Base-by-base conservation (phyloP, 1,284 basidiomycete species). In the Moesziomyces sp. region DNA sequence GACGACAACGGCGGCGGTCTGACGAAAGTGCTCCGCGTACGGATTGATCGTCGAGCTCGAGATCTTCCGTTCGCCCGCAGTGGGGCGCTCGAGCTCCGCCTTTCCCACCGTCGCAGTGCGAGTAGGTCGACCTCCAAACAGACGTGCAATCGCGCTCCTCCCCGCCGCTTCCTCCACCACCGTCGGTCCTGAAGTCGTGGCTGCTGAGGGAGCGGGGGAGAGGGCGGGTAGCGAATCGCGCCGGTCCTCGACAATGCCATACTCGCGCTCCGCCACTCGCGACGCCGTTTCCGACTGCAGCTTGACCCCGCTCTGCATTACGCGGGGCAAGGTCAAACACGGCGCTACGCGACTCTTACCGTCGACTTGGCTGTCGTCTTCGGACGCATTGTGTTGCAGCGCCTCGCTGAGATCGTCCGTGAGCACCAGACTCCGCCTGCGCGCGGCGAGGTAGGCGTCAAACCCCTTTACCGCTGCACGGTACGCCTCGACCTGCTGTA, bases 371-470 rank as follows among this genome's bases (percentile, higher is more conserved):
- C 46, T 55, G 9, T 47, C 53, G 16, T 52, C 57, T 1, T 23
- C 44, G 18, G 33, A 30, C 3, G 49, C n/a, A 7, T 62, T 66
- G 26, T 38, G 46, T 7, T 74, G 71, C n/a, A 98, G 87, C 2
- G 94, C 95, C 79, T 97, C 96, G 19, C 91, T 92, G 33, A 97
- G 86, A 81, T 96, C 95, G 85, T 97, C 95, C 1, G 92, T 92
- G 84, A 96, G 97, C 24, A 97, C 86, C 19, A 99, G 86, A 3
- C 95, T 94, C 80, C 92, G 91, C 40, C 96, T 88, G 28, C 96
- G 89, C 85, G 98, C 94, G 1, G 89, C 84, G 3, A 99, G 88
- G 77, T 90, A 92, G 75, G 88, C 88, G 85, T 97, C 94, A 83
- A 99, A 97, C 49, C 91, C 87, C 16, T 90, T 88, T 19, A 95